phyloP scores from a whole-genome alignment of 1,139 yeast species.

The Debaryomycetaceae sp. region DNA sequence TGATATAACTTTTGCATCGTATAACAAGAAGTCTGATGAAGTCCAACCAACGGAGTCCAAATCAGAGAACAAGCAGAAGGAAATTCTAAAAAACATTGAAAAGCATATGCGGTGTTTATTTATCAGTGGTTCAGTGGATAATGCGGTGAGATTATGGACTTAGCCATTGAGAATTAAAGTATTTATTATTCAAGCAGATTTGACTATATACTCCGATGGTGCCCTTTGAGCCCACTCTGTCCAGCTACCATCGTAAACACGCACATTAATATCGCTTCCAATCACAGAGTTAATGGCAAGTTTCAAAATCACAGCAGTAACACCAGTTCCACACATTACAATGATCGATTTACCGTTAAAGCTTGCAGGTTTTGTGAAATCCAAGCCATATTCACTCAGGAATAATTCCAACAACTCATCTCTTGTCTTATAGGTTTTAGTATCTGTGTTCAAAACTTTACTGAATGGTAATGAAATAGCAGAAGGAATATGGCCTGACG shows the following conservation, averaged over 20 bases:
- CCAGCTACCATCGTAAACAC: conserved; percentile 95
- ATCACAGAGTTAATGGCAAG: conserved; percentile 42
- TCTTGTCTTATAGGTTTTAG: conserved; percentile 48
- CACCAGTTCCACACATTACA: conserved; percentile 95
- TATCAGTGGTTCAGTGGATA: conserved; percentile 61
- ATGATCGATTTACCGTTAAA: conserved; percentile 51
- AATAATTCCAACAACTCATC: conserved; percentile 48
- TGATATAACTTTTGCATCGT: conserved; percentile 59
- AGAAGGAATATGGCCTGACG: conserved; percentile 88
- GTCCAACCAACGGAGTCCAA: conserved; percentile 12
- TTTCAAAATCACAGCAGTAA: conserved; percentile 82
- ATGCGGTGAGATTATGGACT: conserved; percentile 51
- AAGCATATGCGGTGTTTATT: conserved; percentile 53
- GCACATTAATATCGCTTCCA: conserved; percentile 62
- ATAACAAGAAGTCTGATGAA: conserved; percentile 15
- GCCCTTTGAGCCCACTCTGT: conserved; percentile 59
- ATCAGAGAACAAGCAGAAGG: conserved; percentile 9
- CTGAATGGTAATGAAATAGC: conserved; percentile 75
- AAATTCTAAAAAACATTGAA: conserved; percentile 26
- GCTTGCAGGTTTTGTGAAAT: conserved; percentile 22
- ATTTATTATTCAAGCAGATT: conserved; percentile 9
- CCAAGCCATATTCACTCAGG: conserved; percentile 32
- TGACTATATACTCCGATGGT: conserved; percentile 31
- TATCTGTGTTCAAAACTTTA: conserved; percentile 49
- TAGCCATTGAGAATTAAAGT: conserved; percentile 10